phyloP scores from a whole-genome alignment of 352 stramenopile genomes.

The Globisporangium rhizosaccharum region DNA sequence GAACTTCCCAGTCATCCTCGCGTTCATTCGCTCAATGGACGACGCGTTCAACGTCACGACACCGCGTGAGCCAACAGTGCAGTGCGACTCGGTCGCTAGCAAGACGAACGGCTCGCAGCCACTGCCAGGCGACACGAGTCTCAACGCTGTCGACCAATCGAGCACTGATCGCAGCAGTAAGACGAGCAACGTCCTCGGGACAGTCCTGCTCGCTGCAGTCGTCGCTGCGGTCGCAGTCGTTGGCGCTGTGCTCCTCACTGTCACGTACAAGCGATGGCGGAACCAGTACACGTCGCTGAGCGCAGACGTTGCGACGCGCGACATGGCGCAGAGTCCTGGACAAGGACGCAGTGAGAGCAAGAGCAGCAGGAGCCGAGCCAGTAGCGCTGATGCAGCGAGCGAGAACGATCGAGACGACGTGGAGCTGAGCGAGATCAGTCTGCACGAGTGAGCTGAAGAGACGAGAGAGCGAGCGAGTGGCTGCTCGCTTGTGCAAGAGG shows the following conservation, averaged over 20 bases:
- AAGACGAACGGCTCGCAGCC: not conserved
- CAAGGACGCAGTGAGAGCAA: conserved; percentile 14
- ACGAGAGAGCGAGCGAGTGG: not conserved
- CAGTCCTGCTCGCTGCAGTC: conserved; percentile 25
- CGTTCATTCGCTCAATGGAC: conserved; percentile 47
- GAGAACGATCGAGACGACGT: conserved; percentile 11
- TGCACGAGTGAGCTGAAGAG: conserved; percentile 23
- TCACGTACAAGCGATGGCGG: conserved; percentile 41
- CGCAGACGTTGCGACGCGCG: conserved; percentile 5
- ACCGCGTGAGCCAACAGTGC: conserved; percentile 2
- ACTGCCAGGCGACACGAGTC: not conserved
- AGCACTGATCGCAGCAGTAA: conserved; percentile 6
- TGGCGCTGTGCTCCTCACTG: conserved; percentile 24
- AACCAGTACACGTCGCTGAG: conserved; percentile 57
- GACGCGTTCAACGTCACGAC: conserved; percentile 45
- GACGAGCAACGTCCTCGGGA: conserved; percentile 24
- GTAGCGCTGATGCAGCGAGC: conserved; percentile 1
- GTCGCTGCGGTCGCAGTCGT: conserved; percentile 29
- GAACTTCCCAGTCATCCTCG: conserved; percentile 67
- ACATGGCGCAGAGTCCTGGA: conserved; percentile 6
- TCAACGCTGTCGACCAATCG: not conserved
- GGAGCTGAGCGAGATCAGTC: conserved; percentile 52
- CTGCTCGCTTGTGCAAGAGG: too few species aligned
- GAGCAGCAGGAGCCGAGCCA: conserved; percentile 10
- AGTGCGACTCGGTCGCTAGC: conserved; percentile 1